A percentile compares a stretch with the other conserved stretches of the same genome.
These are phyloP conservation scores for Dendrobium huoshanense DNA, from an alignment of 106 monocot species.

Conservation along the genomic window DNA sequence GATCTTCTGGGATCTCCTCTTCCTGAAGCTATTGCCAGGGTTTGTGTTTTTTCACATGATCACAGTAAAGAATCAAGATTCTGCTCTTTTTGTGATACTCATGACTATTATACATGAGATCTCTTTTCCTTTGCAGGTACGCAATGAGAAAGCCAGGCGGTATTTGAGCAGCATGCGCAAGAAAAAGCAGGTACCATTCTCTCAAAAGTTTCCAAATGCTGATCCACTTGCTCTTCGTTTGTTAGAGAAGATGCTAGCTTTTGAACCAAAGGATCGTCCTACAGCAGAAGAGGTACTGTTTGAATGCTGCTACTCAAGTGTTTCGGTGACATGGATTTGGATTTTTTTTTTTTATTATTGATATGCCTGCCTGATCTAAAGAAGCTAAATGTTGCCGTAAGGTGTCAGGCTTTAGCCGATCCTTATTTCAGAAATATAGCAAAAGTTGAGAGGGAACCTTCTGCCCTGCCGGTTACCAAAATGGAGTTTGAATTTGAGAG, in stretches of 20 bases:
- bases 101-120: not conserved
- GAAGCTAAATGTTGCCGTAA: conserved; percentile 26
- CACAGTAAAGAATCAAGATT: not conserved
- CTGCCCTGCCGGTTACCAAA: conserved; percentile 72
- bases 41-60: conserved; percentile 18
- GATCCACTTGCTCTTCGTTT: conserved; percentile 83
- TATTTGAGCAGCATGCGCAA: conserved; percentile 87
- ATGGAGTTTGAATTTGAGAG: conserved; percentile 96
- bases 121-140: conserved; percentile 36
- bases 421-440: conserved; percentile 87
- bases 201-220: conserved; percentile 83
- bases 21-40: conserved; percentile 65
- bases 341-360: not conserved
- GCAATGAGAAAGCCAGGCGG: conserved; percentile 88
- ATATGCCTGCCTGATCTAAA: conserved; percentile 16
- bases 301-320: not conserved
- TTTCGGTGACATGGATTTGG: not conserved
- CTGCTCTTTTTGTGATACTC: not conserved
- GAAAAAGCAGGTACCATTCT: conserved; percentile 66
- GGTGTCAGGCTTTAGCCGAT: conserved; percentile 78
- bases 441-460: conserved; percentile 86
- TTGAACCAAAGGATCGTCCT: conserved; percentile 90
- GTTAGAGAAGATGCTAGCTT: conserved; percentile 84
- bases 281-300: conserved; percentile 79
- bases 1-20: conserved; percentile 83